These are phyloP conservation scores for Tetradesmus lagerheimii DNA, from an alignment of 139 green algal genomes.

Conservation along the genomic window DNA sequence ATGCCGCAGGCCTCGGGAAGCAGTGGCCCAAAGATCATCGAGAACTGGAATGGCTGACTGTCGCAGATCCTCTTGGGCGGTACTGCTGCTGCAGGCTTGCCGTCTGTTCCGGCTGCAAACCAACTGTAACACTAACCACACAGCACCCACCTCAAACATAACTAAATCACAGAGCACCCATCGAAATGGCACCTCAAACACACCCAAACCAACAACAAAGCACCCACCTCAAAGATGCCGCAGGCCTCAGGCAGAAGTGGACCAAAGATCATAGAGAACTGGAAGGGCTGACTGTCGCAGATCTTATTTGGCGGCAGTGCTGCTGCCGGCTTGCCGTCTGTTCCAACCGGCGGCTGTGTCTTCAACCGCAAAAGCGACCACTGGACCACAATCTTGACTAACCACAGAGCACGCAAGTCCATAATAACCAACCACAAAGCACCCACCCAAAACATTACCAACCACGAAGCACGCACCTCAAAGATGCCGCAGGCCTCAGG, in stretches of 20 bases:
- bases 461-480: slow-evolving; percentile 14
- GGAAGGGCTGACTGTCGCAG: not conserved
- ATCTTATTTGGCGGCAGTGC: not conserved
- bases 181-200: too few species aligned
- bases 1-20: slow-evolving; percentile 21
- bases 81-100: too few species aligned
- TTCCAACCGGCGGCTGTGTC: not conserved
- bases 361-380: too few species aligned
- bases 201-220: too few species aligned
- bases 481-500: slow-evolving; percentile 27
- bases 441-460: too few species aligned
- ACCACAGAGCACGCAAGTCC: too few species aligned
- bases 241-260: slow-evolving; percentile 18
- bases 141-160: not conserved
- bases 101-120: not conserved
- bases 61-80: too few species aligned
- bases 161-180: not conserved
- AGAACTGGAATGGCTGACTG: too few species aligned
- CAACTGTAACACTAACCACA: not conserved
- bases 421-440: not conserved
- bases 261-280: slow-evolving; percentile 13
- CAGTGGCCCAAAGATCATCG: too few species aligned
- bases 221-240: slow-evolving; percentile 35
- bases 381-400: too few species aligned
- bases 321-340: not conserved